Base-by-base conservation (phyloP, 345 rosid genomes). In the Citrus inodora region DNA sequence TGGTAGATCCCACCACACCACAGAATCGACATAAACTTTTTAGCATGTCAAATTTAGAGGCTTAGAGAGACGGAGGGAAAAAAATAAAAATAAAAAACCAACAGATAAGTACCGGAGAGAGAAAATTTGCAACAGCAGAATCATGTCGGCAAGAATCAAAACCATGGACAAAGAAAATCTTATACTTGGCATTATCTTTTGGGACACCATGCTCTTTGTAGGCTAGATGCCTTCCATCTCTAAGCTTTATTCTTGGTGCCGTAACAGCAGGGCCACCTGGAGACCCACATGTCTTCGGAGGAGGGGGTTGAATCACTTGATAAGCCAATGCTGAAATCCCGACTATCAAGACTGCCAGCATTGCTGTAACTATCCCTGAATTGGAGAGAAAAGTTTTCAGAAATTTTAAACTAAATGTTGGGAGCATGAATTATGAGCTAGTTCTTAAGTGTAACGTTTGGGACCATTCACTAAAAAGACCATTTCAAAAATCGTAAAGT, bases 181-280 rank as follows among this genome's bases (percentile, higher is more conserved):
- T 90, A 76, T 74, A 70, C 35, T 75, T 83, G 79, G 95, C 92
- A n/a, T 58, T 62, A 24, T 85, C 84, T 85, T 70, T 87, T 0
- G 89, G 89, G 64, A 86, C 82, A 71, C 95, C 93, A 21, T 85
- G 69, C 35, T 91, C 95, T 82, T 77, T 83, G 76, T 88, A 89
- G 33, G 92, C 89, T n/a, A 91, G 80, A 67, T 88, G 83, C 65
- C 95, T 91, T 76, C 95, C 90, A 78, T 89, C 90, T 86, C 87
- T 80, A 1, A 91, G 89, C 81, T 83, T 83, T 71, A 87, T 86
- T 80, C 95, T 88, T 0, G 92, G 82, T 22, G 86, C 87, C 66
- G 90, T 88, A n/a, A 91, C 22, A 9, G 84, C 72, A 21, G 88
- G 92, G 10, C 91, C 92, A 71, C 63, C 75, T 9, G 79, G 85